phyloP scores from a whole-genome alignment of 1,139 yeast genomes.

The Pichiaceae sp. region DNA sequence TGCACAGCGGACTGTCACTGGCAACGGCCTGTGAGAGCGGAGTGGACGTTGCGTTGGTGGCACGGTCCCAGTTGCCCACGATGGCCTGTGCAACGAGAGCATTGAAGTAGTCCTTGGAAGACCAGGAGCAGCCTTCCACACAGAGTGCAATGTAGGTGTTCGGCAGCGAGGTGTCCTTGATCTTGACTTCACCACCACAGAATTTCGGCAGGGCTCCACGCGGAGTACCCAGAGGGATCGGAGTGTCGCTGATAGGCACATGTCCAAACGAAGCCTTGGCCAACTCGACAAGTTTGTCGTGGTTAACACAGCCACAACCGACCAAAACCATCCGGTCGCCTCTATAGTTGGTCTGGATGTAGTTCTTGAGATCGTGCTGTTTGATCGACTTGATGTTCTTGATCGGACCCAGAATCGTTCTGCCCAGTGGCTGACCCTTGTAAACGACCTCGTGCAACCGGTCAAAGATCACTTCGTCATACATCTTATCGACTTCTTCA shows the following conservation, averaged over 20 bases:
- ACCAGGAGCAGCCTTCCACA: conserved; percentile 98
- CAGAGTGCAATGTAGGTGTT: conserved; percentile 89
- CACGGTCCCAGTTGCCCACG: conserved; percentile 96
- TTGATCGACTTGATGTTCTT: conserved; percentile 77
- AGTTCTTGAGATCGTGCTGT: conserved; percentile 65
- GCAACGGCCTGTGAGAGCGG: conserved; percentile 70
- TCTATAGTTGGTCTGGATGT: conserved; percentile 79
- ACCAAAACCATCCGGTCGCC: conserved; percentile 97
- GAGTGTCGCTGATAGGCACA: conserved; percentile 55
- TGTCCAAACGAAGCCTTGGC: conserved; percentile 75
- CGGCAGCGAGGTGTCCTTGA: conserved; percentile 77
- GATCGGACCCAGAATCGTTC: conserved; percentile 95
- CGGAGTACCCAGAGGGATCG: conserved; percentile 68
- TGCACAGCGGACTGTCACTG: conserved; percentile 52
- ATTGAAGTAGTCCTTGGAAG: conserved; percentile 89
- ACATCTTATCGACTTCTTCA: conserved; percentile 97
- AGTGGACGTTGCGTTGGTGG: conserved; percentile 72
- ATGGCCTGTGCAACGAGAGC: conserved; percentile 95
- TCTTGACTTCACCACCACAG: conserved; percentile 77
- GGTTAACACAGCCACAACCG: conserved; percentile 92
- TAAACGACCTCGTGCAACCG: conserved; percentile 90
- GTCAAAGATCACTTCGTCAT: conserved; percentile 96
- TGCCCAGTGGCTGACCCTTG: conserved; percentile 86
- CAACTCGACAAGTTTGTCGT: conserved; percentile 66
- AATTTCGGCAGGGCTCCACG: conserved; percentile 74